Percentiles rank a stretch among this genome's conserved stretches.
Conservation (phyloP, 352 stramenopile species). For the Phytopythium mirpurense region DNA sequence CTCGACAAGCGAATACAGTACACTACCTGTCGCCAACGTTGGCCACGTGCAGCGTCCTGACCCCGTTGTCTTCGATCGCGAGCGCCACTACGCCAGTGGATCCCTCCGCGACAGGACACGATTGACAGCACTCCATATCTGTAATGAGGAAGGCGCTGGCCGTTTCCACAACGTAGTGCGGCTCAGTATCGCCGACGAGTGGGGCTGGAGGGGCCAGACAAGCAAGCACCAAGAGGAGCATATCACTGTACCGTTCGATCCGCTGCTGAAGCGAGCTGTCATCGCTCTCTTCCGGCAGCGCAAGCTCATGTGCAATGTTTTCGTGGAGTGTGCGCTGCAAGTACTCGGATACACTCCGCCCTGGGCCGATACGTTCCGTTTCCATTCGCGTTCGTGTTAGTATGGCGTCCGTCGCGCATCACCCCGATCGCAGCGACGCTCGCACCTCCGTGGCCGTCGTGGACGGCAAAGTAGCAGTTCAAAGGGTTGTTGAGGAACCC, state of each 20-base stretch:
- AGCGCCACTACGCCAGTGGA: slow-evolving; percentile 60
- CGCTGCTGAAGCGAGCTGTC: slow-evolving; percentile 40
- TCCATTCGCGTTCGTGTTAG: neutral
- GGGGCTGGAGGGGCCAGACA: no score
- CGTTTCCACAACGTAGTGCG: neutral
- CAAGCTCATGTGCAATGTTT: slow-evolving; percentile 49
- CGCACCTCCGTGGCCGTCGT: slow-evolving; percentile 74
- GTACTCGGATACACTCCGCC: slow-evolving; percentile 61
- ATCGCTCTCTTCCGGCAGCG: slow-evolving; percentile 27
- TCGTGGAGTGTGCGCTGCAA: slow-evolving; percentile 63
- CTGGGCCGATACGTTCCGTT: slow-evolving; percentile 13
- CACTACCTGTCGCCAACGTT: slow-evolving; percentile 76
- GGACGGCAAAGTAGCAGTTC: slow-evolving; percentile 76
- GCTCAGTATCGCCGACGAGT: no score
- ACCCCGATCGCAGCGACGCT: no score
- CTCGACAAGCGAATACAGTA: neutral
- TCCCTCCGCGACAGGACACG: slow-evolving; percentile 36
- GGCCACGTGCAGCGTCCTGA: slow-evolving; percentile 43
- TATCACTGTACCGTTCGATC: slow-evolving; percentile 40
- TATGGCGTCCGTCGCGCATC: no score
- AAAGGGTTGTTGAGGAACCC: slow-evolving; percentile 41
- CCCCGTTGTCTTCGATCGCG: slow-evolving; percentile 31
- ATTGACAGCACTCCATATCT: slow-evolving; percentile 70
- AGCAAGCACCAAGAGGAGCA: neutral
- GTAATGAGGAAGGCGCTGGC: slow-evolving; percentile 65